These are phyloP conservation scores for Babesia ovis DNA, from an alignment of 169 alveolate genomes.

Conservation along the genomic window DNA sequence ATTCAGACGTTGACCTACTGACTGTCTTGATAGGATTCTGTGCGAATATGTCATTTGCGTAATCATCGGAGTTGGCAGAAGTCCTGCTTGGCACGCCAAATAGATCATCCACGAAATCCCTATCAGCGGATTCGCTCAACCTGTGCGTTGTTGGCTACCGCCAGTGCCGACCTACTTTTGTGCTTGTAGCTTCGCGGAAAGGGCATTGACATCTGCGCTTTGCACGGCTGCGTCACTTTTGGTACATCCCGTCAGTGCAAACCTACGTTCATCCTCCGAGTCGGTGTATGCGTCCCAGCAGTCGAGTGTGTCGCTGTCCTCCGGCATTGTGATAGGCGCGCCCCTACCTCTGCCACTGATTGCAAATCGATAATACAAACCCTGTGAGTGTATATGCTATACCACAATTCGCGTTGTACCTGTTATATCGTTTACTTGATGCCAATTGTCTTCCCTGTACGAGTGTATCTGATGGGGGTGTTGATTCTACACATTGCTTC, in stretches of 20 bases:
- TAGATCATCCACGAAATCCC: conserved; percentile 56
- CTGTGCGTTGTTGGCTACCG: not conserved
- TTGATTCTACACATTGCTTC: not conserved
- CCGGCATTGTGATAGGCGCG: conserved; percentile 8
- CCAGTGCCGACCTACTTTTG: conserved; percentile 4
- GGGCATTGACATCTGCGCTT: conserved; percentile 1
- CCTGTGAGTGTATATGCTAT: not conserved
- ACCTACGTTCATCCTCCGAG: conserved; percentile 51
- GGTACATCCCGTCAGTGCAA: not conserved
- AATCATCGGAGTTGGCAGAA: not conserved
- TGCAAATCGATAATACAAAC: not conserved
- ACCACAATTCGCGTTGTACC: not conserved
- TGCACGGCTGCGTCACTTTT: not conserved
- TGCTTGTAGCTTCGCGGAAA: conserved; percentile 6
- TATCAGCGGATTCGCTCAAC: conserved; percentile 63
- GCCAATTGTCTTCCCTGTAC: no score
- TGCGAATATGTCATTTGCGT: conserved; percentile 35
- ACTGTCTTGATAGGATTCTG: conserved; percentile 24
- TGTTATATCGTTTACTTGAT: not conserved
- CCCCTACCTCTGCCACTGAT: not conserved
- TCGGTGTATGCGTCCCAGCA: conserved; percentile 68
- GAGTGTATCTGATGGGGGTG: conserved; percentile 14
- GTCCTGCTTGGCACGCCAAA: conserved; percentile 40
- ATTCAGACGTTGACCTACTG: conserved; percentile 3
- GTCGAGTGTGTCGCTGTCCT: conserved; percentile 48